These are phyloP conservation scores for Zelopaecilomyces penicillatus DNA, from an alignment of 2,329 filamentous ascomycete species.

Conservation along the genomic window DNA sequence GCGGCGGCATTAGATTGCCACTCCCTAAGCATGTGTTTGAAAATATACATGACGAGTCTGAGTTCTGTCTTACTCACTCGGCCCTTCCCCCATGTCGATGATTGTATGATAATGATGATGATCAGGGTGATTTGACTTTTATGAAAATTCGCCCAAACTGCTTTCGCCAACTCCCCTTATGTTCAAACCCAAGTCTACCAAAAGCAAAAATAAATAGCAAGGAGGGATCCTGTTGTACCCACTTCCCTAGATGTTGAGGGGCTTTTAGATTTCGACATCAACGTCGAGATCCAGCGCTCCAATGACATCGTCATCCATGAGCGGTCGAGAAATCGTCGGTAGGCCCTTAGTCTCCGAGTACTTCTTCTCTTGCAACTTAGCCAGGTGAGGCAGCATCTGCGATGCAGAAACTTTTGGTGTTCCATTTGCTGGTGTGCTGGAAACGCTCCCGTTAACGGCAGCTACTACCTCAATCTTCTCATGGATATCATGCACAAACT, in stretches of 20 bases:
- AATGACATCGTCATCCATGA: constrained; percentile 90
- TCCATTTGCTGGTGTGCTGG: constrained; percentile 44
- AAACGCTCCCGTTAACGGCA: constrained; percentile 40
- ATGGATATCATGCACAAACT: constrained; percentile 58
- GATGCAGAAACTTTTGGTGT: constrained; percentile 41
- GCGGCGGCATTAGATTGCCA: too few relatives aligned
- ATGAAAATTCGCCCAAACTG: too few relatives aligned
- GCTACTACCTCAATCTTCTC: constrained; percentile 38
- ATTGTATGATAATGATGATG: too few relatives aligned
- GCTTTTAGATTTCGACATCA: constrained; percentile 69
- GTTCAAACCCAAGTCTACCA: too few relatives aligned
- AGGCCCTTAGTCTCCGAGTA: constrained; percentile 50
- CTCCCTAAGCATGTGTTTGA: too few relatives aligned
- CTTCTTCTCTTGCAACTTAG: constrained; percentile 45
- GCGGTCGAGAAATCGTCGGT: constrained; percentile 65
- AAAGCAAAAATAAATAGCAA: too few relatives aligned
- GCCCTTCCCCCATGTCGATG: too few relatives aligned
- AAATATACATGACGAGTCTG: too few relatives aligned
- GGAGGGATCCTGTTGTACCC: too few relatives aligned
- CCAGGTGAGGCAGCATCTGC: constrained; percentile 41
- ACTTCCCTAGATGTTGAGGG: not conserved
- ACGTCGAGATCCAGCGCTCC: constrained; percentile 82
- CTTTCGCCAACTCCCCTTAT: too few relatives aligned
- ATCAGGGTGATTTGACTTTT: too few relatives aligned
- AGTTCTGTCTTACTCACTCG: too few relatives aligned